Base-by-base conservation (phyloP, 768 basidiomycete species). In the Mycena sanguinolenta region DNA sequence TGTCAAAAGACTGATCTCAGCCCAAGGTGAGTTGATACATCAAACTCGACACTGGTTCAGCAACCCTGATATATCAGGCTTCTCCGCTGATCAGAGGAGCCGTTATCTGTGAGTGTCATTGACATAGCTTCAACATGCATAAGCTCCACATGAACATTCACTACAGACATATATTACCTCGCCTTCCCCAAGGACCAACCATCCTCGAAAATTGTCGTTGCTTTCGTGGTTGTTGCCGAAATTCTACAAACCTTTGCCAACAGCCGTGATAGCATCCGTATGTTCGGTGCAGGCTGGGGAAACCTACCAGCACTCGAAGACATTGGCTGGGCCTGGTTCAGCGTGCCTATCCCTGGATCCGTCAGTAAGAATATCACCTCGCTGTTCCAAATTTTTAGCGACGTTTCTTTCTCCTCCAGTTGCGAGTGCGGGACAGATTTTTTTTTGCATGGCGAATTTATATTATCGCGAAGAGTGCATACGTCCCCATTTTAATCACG, bases 161-260 rank as follows among this genome's bases (percentile, higher is more conserved):
- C 9, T 21, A 3, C 44, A 63, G 62, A 60, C 28, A 17, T 67
- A 1, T 67, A 67, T 86, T 87, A 21, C 79, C 81, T 58, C 80
- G 79, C 73, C 80, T 79, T 49, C 82, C 84, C 71, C 10, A 72
- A 63, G 39, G 74, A 76, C 61, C 53, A 54, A 10, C 25, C 7
- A 7, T 5, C 58, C 34, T 69, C 53, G 23, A 76, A 73, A 46
- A 23, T 25, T 10, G 42, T 76, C 21, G 74, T 76, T 32, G 46
- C 28, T 19, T 60, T 69, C 36, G 63, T 73, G 30, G 66, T 71
- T 46, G 7, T 76, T 17, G 58, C 65, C 16, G 74, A 76, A 32
- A 66, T 66, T 23, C 49, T 75, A 19, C 74, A 76, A 36, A 70
- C 73, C 4, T 30, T 72, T 17, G 62, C 70, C 21, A 58, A 74